These are phyloP conservation scores for Penicillium oxalicum DNA, from an alignment of 2,329 filamentous ascomycete genomes.

Conservation along the genomic window DNA sequence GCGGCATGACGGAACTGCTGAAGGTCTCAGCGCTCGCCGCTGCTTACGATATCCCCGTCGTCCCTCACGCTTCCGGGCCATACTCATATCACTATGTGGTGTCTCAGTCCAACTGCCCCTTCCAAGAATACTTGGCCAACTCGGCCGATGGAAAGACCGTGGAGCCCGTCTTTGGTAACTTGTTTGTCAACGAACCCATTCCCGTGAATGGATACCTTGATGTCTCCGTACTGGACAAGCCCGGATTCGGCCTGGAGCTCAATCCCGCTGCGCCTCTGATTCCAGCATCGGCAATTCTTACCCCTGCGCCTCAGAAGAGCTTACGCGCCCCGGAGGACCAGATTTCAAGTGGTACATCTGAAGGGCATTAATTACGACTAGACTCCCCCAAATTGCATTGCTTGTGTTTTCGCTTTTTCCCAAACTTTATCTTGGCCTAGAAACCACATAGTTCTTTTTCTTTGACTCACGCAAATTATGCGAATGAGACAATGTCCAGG, in stretches of 20 bases:
- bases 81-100: constrained; percentile 97
- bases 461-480: no score
- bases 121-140: constrained; percentile 94
- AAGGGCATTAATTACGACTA: background rate
- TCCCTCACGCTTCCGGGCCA: constrained; percentile 88
- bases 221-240: constrained; percentile 73
- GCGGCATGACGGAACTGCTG: constrained; percentile 84
- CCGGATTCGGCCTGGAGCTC: constrained; percentile 82
- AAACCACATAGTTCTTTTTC: no score
- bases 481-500: no score
- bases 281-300: constrained; percentile 66
- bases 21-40: constrained; percentile 83
- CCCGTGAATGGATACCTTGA: constrained; percentile 76
- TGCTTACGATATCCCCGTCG: constrained; percentile 89
- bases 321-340: constrained; percentile 33
- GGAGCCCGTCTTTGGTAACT: constrained; percentile 81
- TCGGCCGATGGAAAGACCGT: constrained; percentile 86
- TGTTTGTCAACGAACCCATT: constrained; percentile 87
- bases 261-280: constrained; percentile 78
- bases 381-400: background rate
- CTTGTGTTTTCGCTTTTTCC: constrained; percentile 4
- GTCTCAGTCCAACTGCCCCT: constrained; percentile 85
- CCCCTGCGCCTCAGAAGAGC: constrained; percentile 52
- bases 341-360: constrained; percentile 18
- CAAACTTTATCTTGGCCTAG: background rate